Evolutionary conservation across 2,329 filamentous ascomycete species (phyloP).

Genomic region (Aspergillus tanneri): DNA sequence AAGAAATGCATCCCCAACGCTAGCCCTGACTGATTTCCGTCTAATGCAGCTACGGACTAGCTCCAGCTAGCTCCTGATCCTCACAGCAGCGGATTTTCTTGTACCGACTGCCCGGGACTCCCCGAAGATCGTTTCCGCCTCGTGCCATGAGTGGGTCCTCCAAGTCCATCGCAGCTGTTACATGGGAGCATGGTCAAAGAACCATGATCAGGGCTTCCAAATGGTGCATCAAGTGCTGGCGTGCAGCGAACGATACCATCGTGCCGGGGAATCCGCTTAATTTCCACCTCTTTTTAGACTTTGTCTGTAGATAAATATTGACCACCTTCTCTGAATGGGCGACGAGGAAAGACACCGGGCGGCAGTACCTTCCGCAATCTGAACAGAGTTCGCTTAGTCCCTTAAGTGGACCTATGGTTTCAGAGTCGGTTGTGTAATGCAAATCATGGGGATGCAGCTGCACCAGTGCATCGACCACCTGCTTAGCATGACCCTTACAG

Average conservation of each 20-base stretch:
- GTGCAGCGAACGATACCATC: slow-evolving; percentile 5
- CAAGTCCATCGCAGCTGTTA: slow-evolving; percentile 4
- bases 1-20: no score
- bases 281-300: slow-evolving; percentile 10
- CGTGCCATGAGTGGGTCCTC: background rate
- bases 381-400: slow-evolving; percentile 7
- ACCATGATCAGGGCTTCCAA: slow-evolving; percentile 9
- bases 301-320: slow-evolving; percentile 11
- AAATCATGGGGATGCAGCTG: slow-evolving; percentile 18
- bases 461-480: slow-evolving; percentile 15
- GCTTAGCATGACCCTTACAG: slow-evolving; percentile 16
- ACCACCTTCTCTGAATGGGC: slow-evolving; percentile 4
- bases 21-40: no score
- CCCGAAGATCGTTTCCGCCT: slow-evolving; percentile 5
- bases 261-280: slow-evolving; percentile 13
- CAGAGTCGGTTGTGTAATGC: slow-evolving; percentile 13
- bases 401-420: slow-evolving; percentile 4
- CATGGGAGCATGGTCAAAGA: slow-evolving; percentile 1
- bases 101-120: no score
- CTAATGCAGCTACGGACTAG: no score
- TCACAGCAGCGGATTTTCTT: no score
- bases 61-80: no score
- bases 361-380: slow-evolving; percentile 9
- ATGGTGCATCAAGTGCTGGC: slow-evolving; percentile 9
- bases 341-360: slow-evolving; percentile 7